Evolutionary conservation across 495 filamentous ascomycete species (phyloP), one percentile per base, ranked within the genome.

Genomic region (Choiromyces venosus): DNA sequence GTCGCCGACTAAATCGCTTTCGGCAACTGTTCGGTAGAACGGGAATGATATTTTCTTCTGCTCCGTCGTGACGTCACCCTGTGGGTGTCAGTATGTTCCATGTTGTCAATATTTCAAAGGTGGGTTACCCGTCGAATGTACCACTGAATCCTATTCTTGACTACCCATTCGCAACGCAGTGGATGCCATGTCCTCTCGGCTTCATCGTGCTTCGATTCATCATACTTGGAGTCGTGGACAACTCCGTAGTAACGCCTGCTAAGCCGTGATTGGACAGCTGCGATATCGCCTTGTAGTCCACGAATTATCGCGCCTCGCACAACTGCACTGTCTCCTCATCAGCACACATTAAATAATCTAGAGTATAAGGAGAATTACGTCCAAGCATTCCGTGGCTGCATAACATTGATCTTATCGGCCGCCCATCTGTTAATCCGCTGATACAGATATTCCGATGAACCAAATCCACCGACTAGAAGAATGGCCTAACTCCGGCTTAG

Each of bases 391-490:
- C 78, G 77, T 64, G 83, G 83, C 71, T 85, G 83, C 65, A 85
- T 79, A 61, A 85, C 78, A 35, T 81, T 66, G 69, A 85, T 81
- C 44, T 78, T 82, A 42, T 75, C 77, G 3, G 73, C 71, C 36
- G 75, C 70, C 67, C 74, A 74, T 39, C 74, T 72, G 35, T 80
- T 76, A 56, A 85, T 80, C 7, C 77, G 71, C 40, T 72, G 37
- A 25, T 83, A 83, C 1, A 85, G 79, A 42, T 82, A 83, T 37
- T 79, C 70, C 46, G 80, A 85, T 70, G 78, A 80, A 10, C 85
- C 85, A 73, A 86, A 85, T 9, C 84, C 85, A 18, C 85, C 85
- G 37, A 86, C 83, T 21, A 85, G 78, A 67, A 84, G 82, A 16
- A 84, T 82, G 39, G 81, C 81, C 75, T 77, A 9, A 37, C 33